Conservation (phyloP, 345 rosid species). For the Bruguiera parviflora region DNA sequence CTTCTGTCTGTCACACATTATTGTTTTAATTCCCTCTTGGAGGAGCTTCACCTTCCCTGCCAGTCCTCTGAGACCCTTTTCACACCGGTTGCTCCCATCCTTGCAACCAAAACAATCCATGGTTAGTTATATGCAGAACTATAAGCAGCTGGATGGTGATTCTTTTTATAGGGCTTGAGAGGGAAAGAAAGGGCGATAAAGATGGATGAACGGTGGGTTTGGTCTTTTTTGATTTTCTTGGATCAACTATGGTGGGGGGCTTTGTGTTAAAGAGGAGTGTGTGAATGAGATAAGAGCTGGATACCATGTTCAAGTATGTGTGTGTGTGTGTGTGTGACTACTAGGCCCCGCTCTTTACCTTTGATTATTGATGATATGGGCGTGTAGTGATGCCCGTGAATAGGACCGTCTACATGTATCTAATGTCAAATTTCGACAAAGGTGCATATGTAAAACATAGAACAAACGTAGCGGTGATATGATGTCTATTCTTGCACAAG, state of each 20-base stretch:
- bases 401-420: background rate
- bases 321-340: background rate
- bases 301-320: background rate
- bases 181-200: background rate
- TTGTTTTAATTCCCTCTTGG: constrained; percentile 43
- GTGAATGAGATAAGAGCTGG: constrained; percentile 30
- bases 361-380: constrained; percentile 22
- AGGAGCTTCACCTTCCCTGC: constrained; percentile 41
- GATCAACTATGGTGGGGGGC: background rate
- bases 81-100: constrained; percentile 25
- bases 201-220: background rate
- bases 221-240: background rate
- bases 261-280: constrained; percentile 16
- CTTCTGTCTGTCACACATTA: constrained; percentile 45
- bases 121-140: background rate
- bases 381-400: constrained; percentile 33
- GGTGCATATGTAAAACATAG: background rate
- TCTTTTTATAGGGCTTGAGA: background rate
- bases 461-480: background rate
- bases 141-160: no score
- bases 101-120: constrained; percentile 54
- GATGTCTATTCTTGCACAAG: constrained; percentile 10
- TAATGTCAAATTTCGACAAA: background rate
- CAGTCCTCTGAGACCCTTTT: constrained; percentile 22
- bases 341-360: background rate